These are phyloP conservation scores for Prunella vulgaris DNA, from an alignment of 257 asterid genomes.

Conservation along the genomic window DNA sequence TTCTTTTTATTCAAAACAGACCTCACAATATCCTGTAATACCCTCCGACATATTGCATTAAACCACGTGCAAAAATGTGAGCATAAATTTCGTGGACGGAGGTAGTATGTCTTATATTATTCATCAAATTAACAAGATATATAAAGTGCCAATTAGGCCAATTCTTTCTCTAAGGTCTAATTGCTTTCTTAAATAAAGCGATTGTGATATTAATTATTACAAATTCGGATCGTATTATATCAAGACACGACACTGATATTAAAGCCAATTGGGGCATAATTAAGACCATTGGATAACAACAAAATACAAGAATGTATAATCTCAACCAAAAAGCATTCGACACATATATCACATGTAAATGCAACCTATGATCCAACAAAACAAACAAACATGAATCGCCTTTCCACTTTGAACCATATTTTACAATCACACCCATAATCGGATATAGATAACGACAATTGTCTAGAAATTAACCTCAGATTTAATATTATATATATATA, in stretches of 20 bases:
- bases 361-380: constrained; percentile 15
- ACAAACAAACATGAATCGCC: not conserved
- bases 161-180: not conserved
- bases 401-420: not conserved
- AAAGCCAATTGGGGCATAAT: not conserved
- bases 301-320: not conserved
- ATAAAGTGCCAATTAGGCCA: not conserved
- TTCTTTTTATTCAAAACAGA: no score
- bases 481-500: no score
- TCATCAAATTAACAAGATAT: not conserved
- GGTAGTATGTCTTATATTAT: not conserved
- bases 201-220: not conserved
- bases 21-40: no score
- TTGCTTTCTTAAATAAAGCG: not conserved
- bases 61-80: no score
- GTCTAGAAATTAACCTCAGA: no score
- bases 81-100: no score
- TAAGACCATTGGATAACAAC: not conserved
- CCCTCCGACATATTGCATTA: no score
- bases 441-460: no score
- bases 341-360: constrained; percentile 14
- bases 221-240: not conserved
- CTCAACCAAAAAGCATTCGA: constrained; percentile 6
- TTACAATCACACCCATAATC: not conserved
- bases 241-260: not conserved